Conservation (phyloP, 306 rosid species). For the Prunus campanulata region DNA sequence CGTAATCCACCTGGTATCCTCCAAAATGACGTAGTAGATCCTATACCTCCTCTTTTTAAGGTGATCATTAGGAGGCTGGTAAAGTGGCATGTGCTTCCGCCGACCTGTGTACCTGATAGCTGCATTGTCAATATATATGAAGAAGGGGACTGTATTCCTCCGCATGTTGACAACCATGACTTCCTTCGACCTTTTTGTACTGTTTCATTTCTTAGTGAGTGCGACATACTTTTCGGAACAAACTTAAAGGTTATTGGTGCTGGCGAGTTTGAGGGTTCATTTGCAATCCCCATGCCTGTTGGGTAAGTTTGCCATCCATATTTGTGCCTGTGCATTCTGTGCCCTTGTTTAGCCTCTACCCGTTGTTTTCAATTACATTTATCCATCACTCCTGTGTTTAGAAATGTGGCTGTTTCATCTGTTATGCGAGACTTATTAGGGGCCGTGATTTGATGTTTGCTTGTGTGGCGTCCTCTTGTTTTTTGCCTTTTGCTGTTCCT, state of each 20-base stretch:
- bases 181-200: slow-evolving; percentile 97
- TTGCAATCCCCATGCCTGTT: slow-evolving; percentile 63
- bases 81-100: slow-evolving; percentile 89
- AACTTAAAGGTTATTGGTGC: slow-evolving; percentile 57
- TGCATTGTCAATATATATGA: slow-evolving; percentile 94
- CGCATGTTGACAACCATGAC: slow-evolving; percentile 93
- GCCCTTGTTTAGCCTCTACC: slow-evolving; percentile 2
- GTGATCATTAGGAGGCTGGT: slow-evolving; percentile 87
- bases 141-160: slow-evolving; percentile 96
- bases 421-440: no score
- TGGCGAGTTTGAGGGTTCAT: slow-evolving; percentile 71
- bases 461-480: no score
- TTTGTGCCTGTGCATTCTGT: slow-evolving; percentile 10
- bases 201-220: slow-evolving; percentile 90
- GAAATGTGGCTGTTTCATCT: no score
- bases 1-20: slow-evolving; percentile 95
- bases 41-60: slow-evolving; percentile 83
- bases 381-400: no score
- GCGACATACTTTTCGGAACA: slow-evolving; percentile 77
- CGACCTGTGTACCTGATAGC: slow-evolving; percentile 87
- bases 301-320: slow-evolving; percentile 56
- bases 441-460: no score
- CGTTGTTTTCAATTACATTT: slow-evolving; percentile 6
- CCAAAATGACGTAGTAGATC: slow-evolving; percentile 52
- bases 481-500: no score